Conservation (phyloP, 2,329 filamentous ascomycete genomes). For the Calonectria naviculata region DNA sequence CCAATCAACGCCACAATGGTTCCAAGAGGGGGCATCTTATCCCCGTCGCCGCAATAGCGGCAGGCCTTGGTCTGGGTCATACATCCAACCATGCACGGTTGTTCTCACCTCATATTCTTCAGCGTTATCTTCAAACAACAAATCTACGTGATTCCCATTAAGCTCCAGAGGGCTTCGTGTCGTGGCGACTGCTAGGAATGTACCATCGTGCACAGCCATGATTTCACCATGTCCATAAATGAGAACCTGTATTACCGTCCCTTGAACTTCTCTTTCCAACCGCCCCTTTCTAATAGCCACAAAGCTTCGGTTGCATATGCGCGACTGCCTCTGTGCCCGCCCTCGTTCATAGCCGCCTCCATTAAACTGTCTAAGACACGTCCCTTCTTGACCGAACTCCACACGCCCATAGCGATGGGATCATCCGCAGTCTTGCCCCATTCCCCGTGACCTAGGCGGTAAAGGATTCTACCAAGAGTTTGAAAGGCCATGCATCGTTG, state of each 20-base stretch:
- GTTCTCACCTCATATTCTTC: background rate
- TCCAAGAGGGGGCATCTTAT: background rate
- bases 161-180: background rate
- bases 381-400: slow-evolving; percentile 81
- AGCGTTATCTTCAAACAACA: background rate
- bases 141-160: background rate
- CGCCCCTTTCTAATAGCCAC: slow-evolving; percentile 83
- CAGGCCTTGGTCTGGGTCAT: background rate
- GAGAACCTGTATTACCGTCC: slow-evolving; percentile 58
- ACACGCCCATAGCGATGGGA: slow-evolving; percentile 81
- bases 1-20: slow-evolving; percentile 2
- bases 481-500: slow-evolving; percentile 95
- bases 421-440: slow-evolving; percentile 70
- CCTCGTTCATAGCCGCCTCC: slow-evolving; percentile 77
- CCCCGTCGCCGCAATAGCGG: background rate
- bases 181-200: background rate
- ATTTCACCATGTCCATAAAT: background rate
- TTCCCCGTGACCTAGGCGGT: slow-evolving; percentile 79
- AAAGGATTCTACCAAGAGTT: slow-evolving; percentile 87
- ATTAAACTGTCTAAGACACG: slow-evolving; percentile 81
- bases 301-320: slow-evolving; percentile 90
- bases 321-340: slow-evolving; percentile 81
- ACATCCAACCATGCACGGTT: background rate
- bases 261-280: slow-evolving; percentile 72
- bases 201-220: background rate